Base-by-base conservation (phyloP, 2,329 filamentous ascomycete genomes). In the Fusarium coffeatum region DNA sequence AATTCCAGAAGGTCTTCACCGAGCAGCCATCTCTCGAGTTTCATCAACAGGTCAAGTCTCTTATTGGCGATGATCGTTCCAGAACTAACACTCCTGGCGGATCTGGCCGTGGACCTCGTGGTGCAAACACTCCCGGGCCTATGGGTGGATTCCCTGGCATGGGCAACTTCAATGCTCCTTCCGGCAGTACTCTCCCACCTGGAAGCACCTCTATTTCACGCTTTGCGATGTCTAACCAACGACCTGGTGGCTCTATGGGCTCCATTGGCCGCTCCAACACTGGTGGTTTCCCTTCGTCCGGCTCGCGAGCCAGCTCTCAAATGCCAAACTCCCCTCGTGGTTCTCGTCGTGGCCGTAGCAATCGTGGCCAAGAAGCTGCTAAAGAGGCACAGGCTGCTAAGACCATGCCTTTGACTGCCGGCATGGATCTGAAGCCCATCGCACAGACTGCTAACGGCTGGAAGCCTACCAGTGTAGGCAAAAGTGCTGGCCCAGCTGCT, bases 11-110 rank as follows among this genome's bases (percentile, higher is more conserved):
- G 74, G 93, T 97, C 22, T 99, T 98, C 83, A 97, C 93, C 68
- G 96, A 99, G 85, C 97, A 98, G 83, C 96, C 96, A 16, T 97
- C 94, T 1, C 81, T 94, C 45, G 95, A 98, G 77, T 99, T 97
- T 89, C 92, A 97, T 77, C 87, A 91, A 71, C 94, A 96, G 77
- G 90, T 99, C 87, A 95, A 87, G 90, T 92, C 82, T 86, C 91
- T 84, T 80, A 90, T 99, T 72, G 95, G 95, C 61, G 94, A 92
- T 61, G 87, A 84, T 51, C 82, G 93, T 79, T 82, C 89, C 15
- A 68, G 64, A 78, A 70, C 63, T 54, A 70, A 67, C 22, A 68
- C 67, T 43, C 66, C 66, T 58, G 66, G 66, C 30, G 66, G 66
- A 30, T 66, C 63, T 55, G 66, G 50, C 25, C 67, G 68, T 43